These are phyloP conservation scores for Microbotryum violaceum DNA, from an alignment of 1,284 basidiomycete genomes.

Conservation along the genomic window DNA sequence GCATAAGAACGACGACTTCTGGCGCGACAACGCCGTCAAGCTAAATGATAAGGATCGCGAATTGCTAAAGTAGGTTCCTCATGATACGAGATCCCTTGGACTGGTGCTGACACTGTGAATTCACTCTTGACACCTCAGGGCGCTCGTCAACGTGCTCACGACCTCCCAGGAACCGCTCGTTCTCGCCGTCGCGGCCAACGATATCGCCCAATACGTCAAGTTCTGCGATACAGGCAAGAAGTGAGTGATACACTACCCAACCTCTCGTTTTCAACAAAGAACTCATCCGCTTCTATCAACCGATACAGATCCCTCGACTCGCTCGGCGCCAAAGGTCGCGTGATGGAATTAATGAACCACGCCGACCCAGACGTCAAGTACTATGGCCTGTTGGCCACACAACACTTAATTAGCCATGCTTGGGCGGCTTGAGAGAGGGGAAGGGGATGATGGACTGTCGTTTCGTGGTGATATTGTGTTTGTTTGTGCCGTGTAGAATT, in stretches of 20 bases:
- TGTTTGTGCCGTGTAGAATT: neutral
- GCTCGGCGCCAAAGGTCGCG: conserved; percentile 75
- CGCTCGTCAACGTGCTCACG: conserved; percentile 61
- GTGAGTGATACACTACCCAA: conserved; percentile 46
- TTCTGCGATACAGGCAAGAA: conserved; percentile 83
- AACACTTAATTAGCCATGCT: conserved; percentile 35
- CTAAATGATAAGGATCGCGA: conserved; percentile 72
- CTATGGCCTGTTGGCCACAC: conserved; percentile 72
- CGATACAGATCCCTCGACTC: conserved; percentile 62
- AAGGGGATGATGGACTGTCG: no score
- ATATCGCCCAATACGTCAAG: conserved; percentile 89
- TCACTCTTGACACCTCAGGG: conserved; percentile 44
- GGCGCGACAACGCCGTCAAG: conserved; percentile 86
- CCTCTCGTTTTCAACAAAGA: neutral
- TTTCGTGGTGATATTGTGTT: no score
- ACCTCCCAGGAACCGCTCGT: conserved; percentile 58
- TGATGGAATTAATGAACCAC: conserved; percentile 93
- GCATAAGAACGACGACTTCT: conserved; percentile 93
- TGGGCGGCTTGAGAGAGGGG: conserved; percentile 21
- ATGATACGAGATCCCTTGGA: neutral
- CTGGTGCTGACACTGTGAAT: neutral
- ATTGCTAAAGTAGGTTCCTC: conserved; percentile 59
- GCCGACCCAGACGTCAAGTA: conserved; percentile 83
- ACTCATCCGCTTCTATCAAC: neutral
- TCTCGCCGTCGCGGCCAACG: conserved; percentile 80